Percentiles rank a stretch among this genome's conserved stretches.
Conservation (phyloP, 1,284 basidiomycete species). For the Ustilago esculenta region DNA sequence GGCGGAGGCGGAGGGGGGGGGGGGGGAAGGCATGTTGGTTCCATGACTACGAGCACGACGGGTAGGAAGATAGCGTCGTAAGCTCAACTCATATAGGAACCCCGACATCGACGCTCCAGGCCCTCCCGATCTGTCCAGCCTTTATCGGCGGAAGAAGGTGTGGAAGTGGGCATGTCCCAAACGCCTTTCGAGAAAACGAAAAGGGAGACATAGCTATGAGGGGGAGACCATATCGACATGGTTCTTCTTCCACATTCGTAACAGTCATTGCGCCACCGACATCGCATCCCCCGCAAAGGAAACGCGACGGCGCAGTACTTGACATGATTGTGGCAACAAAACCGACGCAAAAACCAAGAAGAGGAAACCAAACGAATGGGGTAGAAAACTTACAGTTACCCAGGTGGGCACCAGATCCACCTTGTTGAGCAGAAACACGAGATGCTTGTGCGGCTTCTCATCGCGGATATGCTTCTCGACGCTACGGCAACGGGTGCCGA, state of each 20-base stretch:
- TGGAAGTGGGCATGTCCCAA: conserved; percentile 58
- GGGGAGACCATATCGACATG: conserved; percentile 67
- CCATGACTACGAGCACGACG: conserved; percentile 61
- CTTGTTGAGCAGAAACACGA: conserved; percentile 97
- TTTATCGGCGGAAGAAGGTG: conserved; percentile 67
- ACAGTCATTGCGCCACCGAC: conserved; percentile 69
- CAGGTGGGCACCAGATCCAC: conserved; percentile 98
- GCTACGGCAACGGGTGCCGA: conserved; percentile 96
- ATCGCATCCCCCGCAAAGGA: conserved; percentile 8
- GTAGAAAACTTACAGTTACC: conserved; percentile 83
- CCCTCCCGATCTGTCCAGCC: conserved; percentile 59
- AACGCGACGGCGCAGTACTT: conserved; percentile 61
- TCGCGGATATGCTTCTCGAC: conserved; percentile 93
- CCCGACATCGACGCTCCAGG: conserved; percentile 54
- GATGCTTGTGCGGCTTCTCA: conserved; percentile 96
- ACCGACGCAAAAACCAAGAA: conserved; percentile 7
- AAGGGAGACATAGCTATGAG: conserved; percentile 68
- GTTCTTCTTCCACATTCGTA: conserved; percentile 75
- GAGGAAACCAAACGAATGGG: conserved; percentile 4
- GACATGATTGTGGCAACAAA: conserved; percentile 64
- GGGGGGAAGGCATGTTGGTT: conserved; percentile 55
- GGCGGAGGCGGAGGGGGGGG: too few relatives aligned
- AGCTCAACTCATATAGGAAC: conserved; percentile 63
- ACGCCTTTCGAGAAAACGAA: conserved; percentile 63
- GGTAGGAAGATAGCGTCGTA: conserved; percentile 35